Evolutionary conservation across 2,329 filamentous ascomycete genomes (phyloP).

Genomic region (Sphaerulina musiva): DNA sequence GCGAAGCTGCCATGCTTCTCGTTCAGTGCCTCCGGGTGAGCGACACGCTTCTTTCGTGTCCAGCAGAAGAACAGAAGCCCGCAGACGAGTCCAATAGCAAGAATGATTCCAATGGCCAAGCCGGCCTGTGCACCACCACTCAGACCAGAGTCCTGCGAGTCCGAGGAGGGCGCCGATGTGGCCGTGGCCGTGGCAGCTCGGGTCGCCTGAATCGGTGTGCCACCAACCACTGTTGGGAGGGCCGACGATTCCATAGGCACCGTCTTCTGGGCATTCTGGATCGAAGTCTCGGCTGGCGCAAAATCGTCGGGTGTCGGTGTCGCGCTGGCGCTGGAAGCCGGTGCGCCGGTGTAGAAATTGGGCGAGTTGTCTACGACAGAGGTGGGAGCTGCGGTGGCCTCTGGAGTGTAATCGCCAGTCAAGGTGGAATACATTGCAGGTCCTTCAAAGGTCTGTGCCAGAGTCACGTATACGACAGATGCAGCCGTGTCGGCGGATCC

Average conservation of each 20-base stretch:
- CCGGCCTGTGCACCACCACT: slow-evolving; percentile 62
- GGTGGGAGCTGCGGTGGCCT: slow-evolving; percentile 14
- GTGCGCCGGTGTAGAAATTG: slow-evolving; percentile 13
- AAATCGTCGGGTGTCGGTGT: slow-evolving; percentile 1
- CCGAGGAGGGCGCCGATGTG: slow-evolving; percentile 3
- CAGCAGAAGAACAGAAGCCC: slow-evolving; percentile 66
- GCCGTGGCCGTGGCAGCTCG: slow-evolving; percentile 12
- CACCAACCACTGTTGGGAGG: slow-evolving; percentile 10
- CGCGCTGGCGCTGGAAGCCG: slow-evolving; percentile 10
- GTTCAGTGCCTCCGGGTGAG: slow-evolving; percentile 36
- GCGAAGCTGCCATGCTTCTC: slow-evolving; percentile 33
- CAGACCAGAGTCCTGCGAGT: slow-evolving; percentile 34
- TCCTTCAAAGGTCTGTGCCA: slow-evolving; percentile 47
- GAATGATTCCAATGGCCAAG: slow-evolving; percentile 73
- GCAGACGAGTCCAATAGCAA: slow-evolving; percentile 59
- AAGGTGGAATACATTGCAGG: slow-evolving; percentile 33
- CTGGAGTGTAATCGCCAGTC: slow-evolving; percentile 8
- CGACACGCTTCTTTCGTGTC: slow-evolving; percentile 62
- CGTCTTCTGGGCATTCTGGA: slow-evolving; percentile 10
- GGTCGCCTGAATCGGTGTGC: slow-evolving; percentile 24
- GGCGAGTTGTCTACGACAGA: slow-evolving; percentile 14
- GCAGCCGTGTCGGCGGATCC: slow-evolving; percentile 28
- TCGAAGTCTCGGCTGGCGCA: slow-evolving; percentile 11
- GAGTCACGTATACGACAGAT: slow-evolving; percentile 49
- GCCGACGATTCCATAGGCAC: slow-evolving; percentile 17